A percentile compares a stretch with the other conserved stretches of the same genome.
phyloP scores from a whole-genome alignment of 2,329 filamentous ascomycete species.

The Fusarium continuum region DNA sequence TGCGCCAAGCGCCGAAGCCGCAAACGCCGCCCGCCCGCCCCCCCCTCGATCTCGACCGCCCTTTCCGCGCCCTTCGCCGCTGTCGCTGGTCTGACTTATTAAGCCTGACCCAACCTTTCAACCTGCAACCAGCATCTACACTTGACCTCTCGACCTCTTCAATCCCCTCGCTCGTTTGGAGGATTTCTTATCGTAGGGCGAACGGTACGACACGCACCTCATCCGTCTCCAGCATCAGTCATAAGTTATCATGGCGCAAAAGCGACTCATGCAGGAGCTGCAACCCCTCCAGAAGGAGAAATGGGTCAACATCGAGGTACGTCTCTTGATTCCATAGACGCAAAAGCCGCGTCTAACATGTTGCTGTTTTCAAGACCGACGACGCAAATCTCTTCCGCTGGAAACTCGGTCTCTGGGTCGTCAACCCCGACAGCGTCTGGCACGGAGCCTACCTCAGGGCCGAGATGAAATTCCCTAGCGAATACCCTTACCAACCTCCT shows the following conservation, averaged over 20 bases:
- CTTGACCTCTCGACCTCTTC: background rate
- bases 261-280: conserved; percentile 90
- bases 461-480: conserved; percentile 84
- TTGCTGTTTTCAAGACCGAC: conserved; percentile 64
- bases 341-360: conserved; percentile 9
- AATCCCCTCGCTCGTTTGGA: conserved; percentile 8
- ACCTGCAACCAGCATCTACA: conserved; percentile 13
- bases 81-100: conserved; percentile 38
- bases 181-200: background rate
- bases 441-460: conserved; percentile 93
- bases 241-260: conserved; percentile 60
- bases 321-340: conserved; percentile 37
- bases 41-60: conserved; percentile 43
- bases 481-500: conserved; percentile 91
- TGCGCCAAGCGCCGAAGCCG: conserved; percentile 14
- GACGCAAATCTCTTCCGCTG: conserved; percentile 88
- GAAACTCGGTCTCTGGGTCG: conserved; percentile 87
- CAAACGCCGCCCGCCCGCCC: conserved; percentile 5
- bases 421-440: conserved; percentile 92
- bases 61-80: conserved; percentile 37
- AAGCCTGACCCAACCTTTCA: conserved; percentile 30
- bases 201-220: background rate
- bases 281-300: conserved; percentile 85
- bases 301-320: conserved; percentile 90
- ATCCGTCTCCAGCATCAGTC: background rate